These are phyloP conservation scores for Plantago elongata DNA, from an alignment of 257 asterid species.

Conservation along the genomic window DNA sequence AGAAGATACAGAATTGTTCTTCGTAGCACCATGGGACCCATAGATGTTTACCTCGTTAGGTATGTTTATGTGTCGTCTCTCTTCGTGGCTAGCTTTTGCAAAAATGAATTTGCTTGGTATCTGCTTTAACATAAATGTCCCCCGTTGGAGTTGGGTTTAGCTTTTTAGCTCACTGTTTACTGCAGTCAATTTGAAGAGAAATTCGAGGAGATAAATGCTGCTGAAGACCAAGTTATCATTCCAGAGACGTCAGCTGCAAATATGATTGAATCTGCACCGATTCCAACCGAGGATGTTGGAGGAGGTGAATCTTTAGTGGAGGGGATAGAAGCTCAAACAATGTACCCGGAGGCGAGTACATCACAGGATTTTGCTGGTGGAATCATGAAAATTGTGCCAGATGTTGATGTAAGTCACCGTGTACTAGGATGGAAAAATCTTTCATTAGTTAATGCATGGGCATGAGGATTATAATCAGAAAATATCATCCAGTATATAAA, in stretches of 20 bases:
- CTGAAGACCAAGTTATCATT: conserved; percentile 42
- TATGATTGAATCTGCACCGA: conserved; percentile 38
- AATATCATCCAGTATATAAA: not conserved
- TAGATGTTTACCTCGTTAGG: conserved; percentile 96
- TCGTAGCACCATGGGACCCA: conserved; percentile 93
- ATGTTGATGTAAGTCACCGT: conserved; percentile 71
- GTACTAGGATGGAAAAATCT: not conserved
- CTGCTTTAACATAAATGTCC: not conserved
- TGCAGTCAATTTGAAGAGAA: conserved; percentile 89
- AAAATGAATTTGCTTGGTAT: not conserved
- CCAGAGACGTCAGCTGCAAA: conserved; percentile 50
- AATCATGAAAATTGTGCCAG: conserved; percentile 82
- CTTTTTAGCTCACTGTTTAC: conserved; percentile 24
- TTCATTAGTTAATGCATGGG: conserved; percentile 11
- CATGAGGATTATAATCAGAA: not conserved
- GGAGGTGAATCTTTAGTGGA: conserved; percentile 40
- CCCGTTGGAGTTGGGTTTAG: conserved; percentile 15
- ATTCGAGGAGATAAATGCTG: conserved; percentile 51
- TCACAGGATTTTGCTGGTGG: conserved; percentile 74
- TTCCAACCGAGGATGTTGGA: conserved; percentile 29
- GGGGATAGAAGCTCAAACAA: conserved; percentile 47
- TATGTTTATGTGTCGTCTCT: conserved; percentile 20
- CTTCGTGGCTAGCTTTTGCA: not conserved
- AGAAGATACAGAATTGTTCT: conserved; percentile 82
- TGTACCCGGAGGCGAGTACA: conserved; percentile 49